Evolutionary conservation across 2,329 filamentous ascomycete genomes (phyloP).

Genomic region (Epichloe hybrida): DNA sequence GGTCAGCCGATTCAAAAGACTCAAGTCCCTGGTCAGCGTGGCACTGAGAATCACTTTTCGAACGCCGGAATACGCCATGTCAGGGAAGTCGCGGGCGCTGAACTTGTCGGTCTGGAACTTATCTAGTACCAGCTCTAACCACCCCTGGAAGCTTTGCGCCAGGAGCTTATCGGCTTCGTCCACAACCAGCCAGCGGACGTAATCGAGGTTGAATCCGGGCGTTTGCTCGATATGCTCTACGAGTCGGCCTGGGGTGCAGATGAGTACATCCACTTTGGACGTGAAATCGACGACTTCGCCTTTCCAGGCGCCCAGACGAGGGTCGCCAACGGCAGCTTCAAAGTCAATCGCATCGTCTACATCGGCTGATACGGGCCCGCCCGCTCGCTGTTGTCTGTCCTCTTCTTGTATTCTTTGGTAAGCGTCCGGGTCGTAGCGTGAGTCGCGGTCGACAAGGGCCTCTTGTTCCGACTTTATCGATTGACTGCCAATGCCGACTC

Average conservation of each 20-base stretch:
- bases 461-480: slow-evolving; percentile 53
- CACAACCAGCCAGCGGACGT: slow-evolving; percentile 77
- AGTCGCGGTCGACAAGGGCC: slow-evolving; percentile 29
- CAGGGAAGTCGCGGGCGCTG: slow-evolving; percentile 38
- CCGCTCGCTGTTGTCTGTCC: slow-evolving; percentile 2
- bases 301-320: slow-evolving; percentile 21
- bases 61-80: slow-evolving; percentile 40
- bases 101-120: slow-evolving; percentile 36
- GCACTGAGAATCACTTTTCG: slow-evolving; percentile 82
- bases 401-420: slow-evolving; percentile 23
- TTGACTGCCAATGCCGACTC: slow-evolving; percentile 70
- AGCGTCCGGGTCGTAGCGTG: slow-evolving; percentile 49
- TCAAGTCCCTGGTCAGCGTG: slow-evolving; percentile 80
- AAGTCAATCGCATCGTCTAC: slow-evolving; percentile 10
- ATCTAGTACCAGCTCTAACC: slow-evolving; percentile 62
- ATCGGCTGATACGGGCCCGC: slow-evolving; percentile 4
- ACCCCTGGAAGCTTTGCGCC: slow-evolving; percentile 86
- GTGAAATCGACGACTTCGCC: slow-evolving; percentile 47
- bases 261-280: slow-evolving; percentile 73
- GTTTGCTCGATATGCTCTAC: slow-evolving; percentile 85
- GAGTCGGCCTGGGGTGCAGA: slow-evolving; percentile 82
- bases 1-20: slow-evolving; percentile 60
- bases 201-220: slow-evolving; percentile 62
- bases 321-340: slow-evolving; percentile 12
- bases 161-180: slow-evolving; percentile 90